Percentiles rank a stretch among this genome's conserved stretches.
Conservation (phyloP, 495 filamentous ascomycete genomes). For the Aspergillus indologenus region DNA sequence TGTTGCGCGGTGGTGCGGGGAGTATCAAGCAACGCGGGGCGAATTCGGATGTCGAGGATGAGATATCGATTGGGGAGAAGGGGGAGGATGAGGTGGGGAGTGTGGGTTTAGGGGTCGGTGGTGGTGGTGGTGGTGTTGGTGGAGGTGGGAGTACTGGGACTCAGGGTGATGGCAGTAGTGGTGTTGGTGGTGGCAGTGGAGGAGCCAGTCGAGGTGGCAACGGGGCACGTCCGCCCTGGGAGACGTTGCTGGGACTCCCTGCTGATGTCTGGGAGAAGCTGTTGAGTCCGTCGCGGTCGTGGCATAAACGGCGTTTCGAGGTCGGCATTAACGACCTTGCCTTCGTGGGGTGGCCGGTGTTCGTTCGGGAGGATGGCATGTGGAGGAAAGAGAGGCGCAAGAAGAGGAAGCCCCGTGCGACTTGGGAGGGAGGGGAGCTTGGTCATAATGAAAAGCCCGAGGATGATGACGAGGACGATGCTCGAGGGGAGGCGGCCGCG, state of each 20-base stretch:
- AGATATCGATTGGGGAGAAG: conserved; percentile 41
- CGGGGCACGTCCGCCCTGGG: conserved; percentile 59
- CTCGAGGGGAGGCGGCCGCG: conserved; percentile 15
- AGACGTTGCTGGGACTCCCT: conserved; percentile 71
- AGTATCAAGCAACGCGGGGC: conserved; percentile 29
- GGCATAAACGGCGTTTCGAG: conserved; percentile 84
- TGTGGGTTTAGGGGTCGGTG: conserved; percentile 17
- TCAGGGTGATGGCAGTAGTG: neutral
- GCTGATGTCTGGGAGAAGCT: conserved; percentile 79
- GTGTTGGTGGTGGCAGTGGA: neutral
- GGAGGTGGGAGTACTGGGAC: neutral
- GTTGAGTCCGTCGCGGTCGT: conserved; percentile 73
- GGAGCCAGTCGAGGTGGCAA: neutral
- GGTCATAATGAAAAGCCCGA: conserved; percentile 39
- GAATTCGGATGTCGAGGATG: conserved; percentile 44
- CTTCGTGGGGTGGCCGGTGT: conserved; percentile 85
- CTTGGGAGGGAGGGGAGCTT: conserved; percentile 41
- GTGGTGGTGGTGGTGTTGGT: neutral
- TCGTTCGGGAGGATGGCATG: conserved; percentile 76
- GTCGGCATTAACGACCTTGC: conserved; percentile 78
- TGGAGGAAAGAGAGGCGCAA: conserved; percentile 75
- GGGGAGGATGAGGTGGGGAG: conserved; percentile 51
- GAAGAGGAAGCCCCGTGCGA: conserved; percentile 45
- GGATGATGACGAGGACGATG: conserved; percentile 44
- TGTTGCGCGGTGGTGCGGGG: conserved; percentile 7